phyloP scores from a whole-genome alignment of 176 grass and related monocot genomes.

The Paspalum vaginatum region DNA sequence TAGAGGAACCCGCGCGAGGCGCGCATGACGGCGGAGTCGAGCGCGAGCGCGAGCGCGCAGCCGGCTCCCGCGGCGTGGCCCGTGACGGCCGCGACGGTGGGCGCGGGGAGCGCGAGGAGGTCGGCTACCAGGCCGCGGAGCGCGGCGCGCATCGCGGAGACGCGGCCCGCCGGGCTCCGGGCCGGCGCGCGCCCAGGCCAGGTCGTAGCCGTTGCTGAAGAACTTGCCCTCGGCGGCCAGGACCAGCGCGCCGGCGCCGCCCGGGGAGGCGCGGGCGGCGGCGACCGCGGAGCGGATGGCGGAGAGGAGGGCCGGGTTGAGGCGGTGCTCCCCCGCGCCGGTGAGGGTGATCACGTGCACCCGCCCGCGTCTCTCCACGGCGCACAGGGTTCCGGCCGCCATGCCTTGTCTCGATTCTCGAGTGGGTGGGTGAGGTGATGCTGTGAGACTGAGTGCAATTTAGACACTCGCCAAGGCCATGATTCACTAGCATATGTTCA shows the following conservation, averaged over 20 bases:
- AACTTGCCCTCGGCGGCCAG: slow-evolving; percentile 68
- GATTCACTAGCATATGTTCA: no score
- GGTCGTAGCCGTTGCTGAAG: slow-evolving; percentile 89
- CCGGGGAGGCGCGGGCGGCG: slow-evolving; percentile 21
- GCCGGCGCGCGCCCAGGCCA: slow-evolving; percentile 48
- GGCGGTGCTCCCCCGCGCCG: slow-evolving; percentile 65
- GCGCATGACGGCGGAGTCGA: slow-evolving; percentile 82
- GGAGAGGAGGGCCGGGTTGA: slow-evolving; percentile 45
- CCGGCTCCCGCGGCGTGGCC: slow-evolving; percentile 56
- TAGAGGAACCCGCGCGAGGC: slow-evolving; percentile 75
- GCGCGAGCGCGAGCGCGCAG: slow-evolving; percentile 46
- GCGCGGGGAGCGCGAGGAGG: slow-evolving; percentile 71
- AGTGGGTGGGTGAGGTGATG: no score
- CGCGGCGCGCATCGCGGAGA: not conserved
- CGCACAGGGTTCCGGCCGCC: slow-evolving; percentile 41
- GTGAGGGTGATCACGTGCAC: slow-evolving; percentile 71
- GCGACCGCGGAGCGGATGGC: slow-evolving; percentile 50
- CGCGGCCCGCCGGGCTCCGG: not conserved
- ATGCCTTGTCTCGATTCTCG: not conserved
- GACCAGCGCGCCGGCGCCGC: slow-evolving; percentile 50
- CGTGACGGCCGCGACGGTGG: slow-evolving; percentile 71
- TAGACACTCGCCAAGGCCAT: no score
- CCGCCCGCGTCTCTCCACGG: slow-evolving; percentile 55
- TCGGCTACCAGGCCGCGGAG: slow-evolving; percentile 7
- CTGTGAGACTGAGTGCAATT: no score